A percentile compares a stretch with the other conserved stretches of the same genome.
These are phyloP conservation scores for Kalaharituber pfeilii DNA, from an alignment of 2,329 filamentous ascomycete species.

Conservation along the genomic window DNA sequence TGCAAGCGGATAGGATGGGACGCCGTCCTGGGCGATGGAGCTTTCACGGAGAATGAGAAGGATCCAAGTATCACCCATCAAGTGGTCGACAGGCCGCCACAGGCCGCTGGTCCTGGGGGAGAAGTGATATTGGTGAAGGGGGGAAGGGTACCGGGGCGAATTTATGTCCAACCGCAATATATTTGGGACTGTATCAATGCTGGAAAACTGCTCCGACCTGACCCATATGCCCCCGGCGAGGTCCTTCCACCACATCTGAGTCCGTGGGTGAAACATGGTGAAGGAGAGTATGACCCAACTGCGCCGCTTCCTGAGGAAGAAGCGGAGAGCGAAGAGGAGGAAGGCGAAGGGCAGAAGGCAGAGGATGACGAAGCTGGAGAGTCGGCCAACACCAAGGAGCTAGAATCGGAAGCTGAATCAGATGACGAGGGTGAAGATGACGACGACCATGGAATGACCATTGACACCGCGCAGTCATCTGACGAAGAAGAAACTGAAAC, in stretches of 20 bases:
- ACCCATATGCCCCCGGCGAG: slow-evolving; percentile 77
- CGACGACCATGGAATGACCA: slow-evolving; percentile 29
- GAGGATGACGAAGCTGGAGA: slow-evolving; percentile 29
- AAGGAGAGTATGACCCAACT: slow-evolving; percentile 82
- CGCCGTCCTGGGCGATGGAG: slow-evolving; percentile 69
- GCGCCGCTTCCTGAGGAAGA: slow-evolving; percentile 73
- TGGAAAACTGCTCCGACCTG: slow-evolving; percentile 67
- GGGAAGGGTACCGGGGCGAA: slow-evolving; percentile 71
- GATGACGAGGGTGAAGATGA: slow-evolving; percentile 32
- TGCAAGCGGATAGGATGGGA: slow-evolving; percentile 97
- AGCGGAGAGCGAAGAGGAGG: slow-evolving; percentile 53
- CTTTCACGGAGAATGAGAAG: slow-evolving; percentile 76
- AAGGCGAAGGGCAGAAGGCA: slow-evolving; percentile 28
- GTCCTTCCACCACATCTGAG: slow-evolving; percentile 86
- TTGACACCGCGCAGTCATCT: slow-evolving; percentile 32
- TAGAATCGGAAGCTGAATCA: slow-evolving; percentile 32
- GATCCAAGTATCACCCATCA: slow-evolving; percentile 90
- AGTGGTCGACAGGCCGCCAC: slow-evolving; percentile 75
- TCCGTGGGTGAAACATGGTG: slow-evolving; percentile 77
- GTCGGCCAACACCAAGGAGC: slow-evolving; percentile 31
- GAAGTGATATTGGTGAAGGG: slow-evolving; percentile 35
- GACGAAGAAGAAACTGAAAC: slow-evolving; percentile 32
- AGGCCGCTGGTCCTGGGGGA: slow-evolving; percentile 35
- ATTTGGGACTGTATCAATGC: slow-evolving; percentile 95
- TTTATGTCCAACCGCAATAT: slow-evolving; percentile 94